Percentiles rank a stretch among this genome's conserved stretches.
phyloP scores from a whole-genome alignment of 73 alveolate species.

The Paramecium tetraurelia region DNA sequence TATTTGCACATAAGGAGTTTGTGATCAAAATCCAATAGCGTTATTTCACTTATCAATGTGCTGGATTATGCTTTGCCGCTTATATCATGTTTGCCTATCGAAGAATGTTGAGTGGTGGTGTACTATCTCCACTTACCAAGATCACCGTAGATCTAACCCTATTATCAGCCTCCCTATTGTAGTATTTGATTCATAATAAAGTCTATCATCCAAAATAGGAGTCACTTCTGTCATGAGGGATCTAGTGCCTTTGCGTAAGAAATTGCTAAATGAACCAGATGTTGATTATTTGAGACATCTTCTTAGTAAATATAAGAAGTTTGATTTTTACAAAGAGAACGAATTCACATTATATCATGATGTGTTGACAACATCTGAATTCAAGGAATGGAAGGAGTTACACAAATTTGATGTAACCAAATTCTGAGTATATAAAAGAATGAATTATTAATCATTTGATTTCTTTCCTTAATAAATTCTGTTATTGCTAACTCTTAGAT shows the following conservation, averaged over 20 bases:
- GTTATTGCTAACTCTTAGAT: no score
- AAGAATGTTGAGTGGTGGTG: constrained; percentile 18
- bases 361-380: background rate
- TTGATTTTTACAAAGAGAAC: background rate
- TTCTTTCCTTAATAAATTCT: background rate
- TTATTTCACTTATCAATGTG: constrained; percentile 7
- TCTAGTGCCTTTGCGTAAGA: background rate
- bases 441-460: background rate
- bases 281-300: background rate
- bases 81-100: constrained; percentile 3
- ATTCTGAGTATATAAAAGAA: background rate
- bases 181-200: background rate
- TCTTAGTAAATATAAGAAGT: background rate
- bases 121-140: background rate
- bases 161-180: background rate
- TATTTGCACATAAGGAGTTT: background rate
- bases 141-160: background rate
- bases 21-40: background rate
- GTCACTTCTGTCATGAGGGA: background rate
- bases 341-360: background rate
- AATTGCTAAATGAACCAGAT: background rate
- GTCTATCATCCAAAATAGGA: background rate
- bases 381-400: background rate
- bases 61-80: constrained; percentile 15
- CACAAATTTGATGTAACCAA: background rate